Evolutionary conservation across 768 basidiomycete species (phyloP).

Genomic region (Termitomyces sp.): DNA sequence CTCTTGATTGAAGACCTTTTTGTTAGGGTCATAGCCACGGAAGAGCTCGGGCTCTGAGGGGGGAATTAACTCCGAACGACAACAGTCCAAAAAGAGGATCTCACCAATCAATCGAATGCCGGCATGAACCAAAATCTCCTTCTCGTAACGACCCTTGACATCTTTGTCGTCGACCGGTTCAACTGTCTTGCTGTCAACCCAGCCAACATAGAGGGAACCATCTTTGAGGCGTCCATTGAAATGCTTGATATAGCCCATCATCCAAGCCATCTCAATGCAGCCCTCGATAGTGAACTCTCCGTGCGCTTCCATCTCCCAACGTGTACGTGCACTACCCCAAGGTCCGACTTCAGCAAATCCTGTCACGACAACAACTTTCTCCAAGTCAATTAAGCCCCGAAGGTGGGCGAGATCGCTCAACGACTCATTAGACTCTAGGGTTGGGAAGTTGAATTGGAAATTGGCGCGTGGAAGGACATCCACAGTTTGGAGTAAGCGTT

Average conservation of each 20-base stretch:
- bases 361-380: constrained; percentile 93
- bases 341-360: constrained; percentile 98
- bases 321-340: constrained; percentile 96
- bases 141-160: constrained; percentile 88
- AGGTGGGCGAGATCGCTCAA: constrained; percentile 73
- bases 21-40: constrained; percentile 96
- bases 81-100: constrained; percentile 15
- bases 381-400: constrained; percentile 87
- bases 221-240: constrained; percentile 96
- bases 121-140: constrained; percentile 85
- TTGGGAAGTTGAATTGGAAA: constrained; percentile 94
- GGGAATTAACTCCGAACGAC: not conserved
- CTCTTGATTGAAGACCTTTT: constrained; percentile 97
- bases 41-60: constrained; percentile 89
- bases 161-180: constrained; percentile 99
- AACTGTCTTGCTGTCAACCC: constrained; percentile 91
- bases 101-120: constrained; percentile 92
- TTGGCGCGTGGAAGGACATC: constrained; percentile 95
- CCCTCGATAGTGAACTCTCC: constrained; percentile 98
- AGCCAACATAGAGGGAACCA: constrained; percentile 90
- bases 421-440: constrained; percentile 64
- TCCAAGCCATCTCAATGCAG: constrained; percentile 99
- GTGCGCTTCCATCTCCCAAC: constrained; percentile 99
- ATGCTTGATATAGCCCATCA: constrained; percentile 98
- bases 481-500: constrained; percentile 87